These are phyloP conservation scores for Cryptosporidium felis DNA, from an alignment of 169 alveolate genomes.

Conservation along the genomic window DNA sequence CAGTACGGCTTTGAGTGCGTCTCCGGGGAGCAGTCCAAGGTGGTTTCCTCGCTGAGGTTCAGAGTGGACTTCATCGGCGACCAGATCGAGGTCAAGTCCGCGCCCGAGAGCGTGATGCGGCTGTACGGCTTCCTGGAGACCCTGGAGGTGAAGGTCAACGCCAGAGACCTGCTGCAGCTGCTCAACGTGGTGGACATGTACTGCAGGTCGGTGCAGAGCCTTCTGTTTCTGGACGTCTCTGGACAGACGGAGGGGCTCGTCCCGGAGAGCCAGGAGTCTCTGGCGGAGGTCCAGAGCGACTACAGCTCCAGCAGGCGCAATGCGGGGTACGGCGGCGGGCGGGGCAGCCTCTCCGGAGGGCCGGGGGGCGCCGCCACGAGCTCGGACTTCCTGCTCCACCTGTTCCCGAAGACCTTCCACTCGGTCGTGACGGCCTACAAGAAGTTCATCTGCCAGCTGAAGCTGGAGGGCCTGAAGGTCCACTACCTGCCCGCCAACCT, in stretches of 20 bases:
- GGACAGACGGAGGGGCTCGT: background rate
- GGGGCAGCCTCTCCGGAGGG: background rate
- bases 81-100: background rate
- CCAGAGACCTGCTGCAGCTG: constrained; percentile 32
- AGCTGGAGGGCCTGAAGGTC: constrained; percentile 15
- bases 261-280: constrained; percentile 2
- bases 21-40: background rate
- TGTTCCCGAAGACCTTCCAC: constrained; percentile 27
- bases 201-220: constrained; percentile 2
- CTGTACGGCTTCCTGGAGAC: constrained; percentile 45
- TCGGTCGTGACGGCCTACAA: constrained; percentile 1
- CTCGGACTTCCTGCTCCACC: background rate
- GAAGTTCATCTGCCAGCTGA: constrained; percentile 46
- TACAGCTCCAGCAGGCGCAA: constrained; percentile 20
- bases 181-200: constrained; percentile 23
- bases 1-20: constrained; percentile 1
- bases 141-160: constrained; percentile 6
- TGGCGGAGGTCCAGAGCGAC: constrained; percentile 6
- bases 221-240: constrained; percentile 12
- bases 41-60: constrained; percentile 42
- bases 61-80: background rate
- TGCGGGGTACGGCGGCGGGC: background rate
- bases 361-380: background rate
- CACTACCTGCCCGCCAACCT: constrained; percentile 50
- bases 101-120: background rate